Base-by-base conservation (phyloP, 768 basidiomycete species). In the Pholiota microspora region DNA sequence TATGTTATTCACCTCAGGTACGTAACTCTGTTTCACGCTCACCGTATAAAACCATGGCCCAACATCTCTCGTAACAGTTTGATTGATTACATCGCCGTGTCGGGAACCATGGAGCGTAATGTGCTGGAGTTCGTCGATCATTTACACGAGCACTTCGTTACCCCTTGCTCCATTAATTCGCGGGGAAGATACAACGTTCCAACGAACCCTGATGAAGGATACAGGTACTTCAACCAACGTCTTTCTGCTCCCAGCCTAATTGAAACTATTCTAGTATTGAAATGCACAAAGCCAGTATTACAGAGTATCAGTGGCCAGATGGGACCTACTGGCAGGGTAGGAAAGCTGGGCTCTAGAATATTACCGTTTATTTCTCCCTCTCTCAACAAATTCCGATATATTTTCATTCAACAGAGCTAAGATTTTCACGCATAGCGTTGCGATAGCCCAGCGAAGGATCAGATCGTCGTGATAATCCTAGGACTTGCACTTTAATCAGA, bases 11-110 rank as follows among this genome's bases (percentile, higher is more conserved):
- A 91, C 63, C 71, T 90, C 46, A 87, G 86, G 87, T 81, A 59
- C 25, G 72, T 57, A 48, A n/a, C n/a, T n/a, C n/a, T 48, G 28
- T 27, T 27, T 28, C 8, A 2, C 13, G n/a, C 42, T 32, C 23
- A 9, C 8, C 32, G 12, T 18, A 3, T n/a, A 32, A 9, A 16
- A 29, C 21, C 2, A 18, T n/a, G 23, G 3, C 23, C 36, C 31
- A 13, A 34, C 21, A 51, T 42, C 10, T 4, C 27, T 24, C 10
- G 18, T 10, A 18, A 12, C 64, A 88, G 88, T 53, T 71, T 97
- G 62, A 97, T 98, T 67, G 95, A 98, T 71, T 98, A 95, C 66
- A 90, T 98, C 61, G 84, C 82, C 56, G 77, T 98, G 51, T 95
- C 94, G 1, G 95, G 94, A 2, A 81, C 86, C 16, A 95, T 95